Evolutionary conservation across 2,329 filamentous ascomycete genomes (phyloP).

Genomic region (Hypoxylon sp.): DNA sequence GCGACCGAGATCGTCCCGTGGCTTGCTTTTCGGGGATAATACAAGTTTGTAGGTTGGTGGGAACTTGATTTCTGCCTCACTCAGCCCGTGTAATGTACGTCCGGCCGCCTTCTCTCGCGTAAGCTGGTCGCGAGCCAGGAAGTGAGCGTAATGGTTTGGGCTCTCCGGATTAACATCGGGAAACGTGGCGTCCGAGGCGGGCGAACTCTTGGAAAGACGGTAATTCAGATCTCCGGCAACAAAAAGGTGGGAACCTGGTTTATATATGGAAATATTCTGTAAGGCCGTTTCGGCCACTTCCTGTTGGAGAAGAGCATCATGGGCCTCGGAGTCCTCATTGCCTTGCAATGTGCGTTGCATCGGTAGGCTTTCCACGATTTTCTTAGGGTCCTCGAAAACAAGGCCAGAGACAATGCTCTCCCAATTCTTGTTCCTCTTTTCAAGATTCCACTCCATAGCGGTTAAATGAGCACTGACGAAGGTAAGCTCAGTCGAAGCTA

Average conservation of each 20-base stretch:
- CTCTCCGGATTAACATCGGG: conserved; percentile 71
- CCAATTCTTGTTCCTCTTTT: conserved; percentile 89
- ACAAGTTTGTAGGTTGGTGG: conserved; percentile 96
- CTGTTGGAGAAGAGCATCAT: conserved; percentile 45
- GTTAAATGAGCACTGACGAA: conserved; percentile 92
- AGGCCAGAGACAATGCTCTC: conserved; percentile 83
- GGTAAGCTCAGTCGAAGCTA: conserved; percentile 74
- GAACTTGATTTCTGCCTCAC: conserved; percentile 81
- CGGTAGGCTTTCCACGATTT: conserved; percentile 48
- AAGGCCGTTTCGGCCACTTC: conserved; percentile 58
- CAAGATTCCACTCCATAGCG: conserved; percentile 84
- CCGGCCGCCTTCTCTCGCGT: conserved; percentile 77
- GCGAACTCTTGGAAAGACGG: conserved; percentile 79
- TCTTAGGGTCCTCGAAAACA: conserved; percentile 76
- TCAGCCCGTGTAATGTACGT: conserved; percentile 82
- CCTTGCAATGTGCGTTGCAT: conserved; percentile 35
- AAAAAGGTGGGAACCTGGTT: conserved; percentile 82
- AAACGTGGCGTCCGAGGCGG: conserved; percentile 73
- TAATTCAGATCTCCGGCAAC: conserved; percentile 96
- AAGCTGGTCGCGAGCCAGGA: conserved; percentile 85
- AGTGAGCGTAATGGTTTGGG: conserved; percentile 72
- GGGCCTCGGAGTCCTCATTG: conserved; percentile 39
- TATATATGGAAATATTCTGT: conserved; percentile 78
- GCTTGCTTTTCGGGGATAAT: conserved; percentile 57
- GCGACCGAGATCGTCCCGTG: conserved; percentile 24